A percentile compares a stretch with the other conserved stretches of the same genome.
Conservation (phyloP, 2,329 filamentous ascomycete genomes). For the Stagonosporopsis cucurbitacearum region DNA sequence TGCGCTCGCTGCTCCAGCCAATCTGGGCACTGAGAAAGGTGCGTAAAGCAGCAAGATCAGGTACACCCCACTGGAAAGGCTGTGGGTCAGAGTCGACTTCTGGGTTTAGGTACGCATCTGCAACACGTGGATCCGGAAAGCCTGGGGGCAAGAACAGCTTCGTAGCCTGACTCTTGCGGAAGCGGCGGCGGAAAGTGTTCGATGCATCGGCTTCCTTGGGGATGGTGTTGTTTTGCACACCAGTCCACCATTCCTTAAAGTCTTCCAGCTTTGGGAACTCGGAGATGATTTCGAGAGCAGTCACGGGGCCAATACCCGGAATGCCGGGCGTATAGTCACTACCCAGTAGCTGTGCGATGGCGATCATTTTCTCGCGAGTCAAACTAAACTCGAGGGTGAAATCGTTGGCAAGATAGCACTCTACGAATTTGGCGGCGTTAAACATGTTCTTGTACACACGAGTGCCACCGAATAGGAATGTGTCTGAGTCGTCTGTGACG, state of each 20-base stretch:
- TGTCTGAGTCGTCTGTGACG: conserved; percentile 96
- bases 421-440: conserved; percentile 96
- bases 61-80: conserved; percentile 92
- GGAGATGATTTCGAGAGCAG: conserved; percentile 89
- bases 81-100: conserved; percentile 83
- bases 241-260: conserved; percentile 88
- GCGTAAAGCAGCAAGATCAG: conserved; percentile 84
- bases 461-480: conserved; percentile 94
- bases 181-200: conserved; percentile 80
- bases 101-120: conserved; percentile 82
- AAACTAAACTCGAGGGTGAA: conserved; percentile 89
- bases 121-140: conserved; percentile 81
- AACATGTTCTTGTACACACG: conserved; percentile 99
- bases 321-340: conserved; percentile 96
- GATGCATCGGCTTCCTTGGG: conserved; percentile 62
- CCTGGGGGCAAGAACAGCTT: conserved; percentile 84
- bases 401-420: conserved; percentile 87
- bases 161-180: conserved; percentile 76
- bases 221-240: conserved; percentile 72
- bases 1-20: conserved; percentile 89
- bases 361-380: conserved; percentile 84
- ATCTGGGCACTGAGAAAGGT: conserved; percentile 89
- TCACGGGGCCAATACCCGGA: conserved; percentile 89
- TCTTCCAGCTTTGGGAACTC: conserved; percentile 80
- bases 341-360: conserved; percentile 87